A percentile compares a stretch with the other conserved stretches of the same genome.
phyloP scores from a whole-genome alignment of 1,284 basidiomycete species.

The Naganishia sp. region DNA sequence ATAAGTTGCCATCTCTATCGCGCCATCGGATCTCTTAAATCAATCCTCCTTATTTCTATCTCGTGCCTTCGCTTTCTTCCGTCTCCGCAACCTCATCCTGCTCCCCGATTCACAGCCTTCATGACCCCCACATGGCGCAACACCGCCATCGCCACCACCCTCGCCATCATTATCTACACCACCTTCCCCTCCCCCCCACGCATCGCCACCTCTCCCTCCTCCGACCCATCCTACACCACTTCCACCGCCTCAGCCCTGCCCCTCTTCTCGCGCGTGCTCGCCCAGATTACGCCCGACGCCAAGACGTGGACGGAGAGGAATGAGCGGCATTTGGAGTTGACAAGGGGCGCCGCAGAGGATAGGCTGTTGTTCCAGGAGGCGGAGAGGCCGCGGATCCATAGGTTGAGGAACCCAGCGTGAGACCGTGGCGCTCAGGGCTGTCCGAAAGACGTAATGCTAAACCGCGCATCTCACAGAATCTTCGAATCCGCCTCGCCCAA shows the following conservation, averaged over 20 bases:
- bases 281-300: slow-evolving; percentile 44
- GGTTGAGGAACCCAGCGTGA: slow-evolving; percentile 54
- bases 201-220: slow-evolving; percentile 42
- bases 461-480: slow-evolving; percentile 36
- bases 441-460: background rate
- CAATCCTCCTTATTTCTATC: background rate
- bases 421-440: slow-evolving; percentile 22
- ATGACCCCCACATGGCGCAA: slow-evolving; percentile 49
- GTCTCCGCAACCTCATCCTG: background rate
- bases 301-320: slow-evolving; percentile 47
- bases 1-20: background rate
- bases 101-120: slow-evolving; percentile 43
- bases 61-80: background rate
- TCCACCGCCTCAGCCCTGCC: slow-evolving; percentile 35
- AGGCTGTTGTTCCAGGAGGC: slow-evolving; percentile 56
- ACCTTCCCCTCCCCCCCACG: slow-evolving; percentile 47
- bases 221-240: slow-evolving; percentile 40
- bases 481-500: slow-evolving; percentile 54
- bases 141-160: slow-evolving; percentile 43
- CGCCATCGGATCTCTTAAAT: too few relatives aligned
- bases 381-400: slow-evolving; percentile 50
- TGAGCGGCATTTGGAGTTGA: slow-evolving; percentile 54
- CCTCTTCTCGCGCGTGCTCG: slow-evolving; percentile 51
- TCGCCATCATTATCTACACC: slow-evolving; percentile 42
- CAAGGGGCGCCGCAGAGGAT: slow-evolving; percentile 50